Conservation (phyloP, 164 flowering plant genomes). For the Sedum album region DNA sequence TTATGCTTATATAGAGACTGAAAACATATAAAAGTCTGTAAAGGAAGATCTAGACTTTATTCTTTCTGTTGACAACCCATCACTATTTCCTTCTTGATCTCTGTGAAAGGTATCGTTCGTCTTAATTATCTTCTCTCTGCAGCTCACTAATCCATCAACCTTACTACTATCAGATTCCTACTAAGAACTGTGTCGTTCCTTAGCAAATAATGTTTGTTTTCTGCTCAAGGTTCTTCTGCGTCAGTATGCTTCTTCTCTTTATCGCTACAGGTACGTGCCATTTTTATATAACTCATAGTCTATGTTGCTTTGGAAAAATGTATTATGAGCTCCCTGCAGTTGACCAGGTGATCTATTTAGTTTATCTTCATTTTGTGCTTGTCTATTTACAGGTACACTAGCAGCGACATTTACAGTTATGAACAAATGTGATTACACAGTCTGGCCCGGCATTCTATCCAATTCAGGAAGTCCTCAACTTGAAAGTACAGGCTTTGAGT, state of each 20-base stretch:
- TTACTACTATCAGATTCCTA: background rate
- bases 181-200: background rate
- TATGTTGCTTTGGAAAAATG: no score
- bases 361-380: background rate
- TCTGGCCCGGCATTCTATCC: conserved; percentile 43
- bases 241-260: background rate
- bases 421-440: conserved; percentile 34
- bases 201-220: background rate
- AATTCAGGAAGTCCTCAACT: conserved; percentile 29
- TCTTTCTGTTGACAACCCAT: background rate
- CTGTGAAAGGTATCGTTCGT: background rate
- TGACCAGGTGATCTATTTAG: background rate
- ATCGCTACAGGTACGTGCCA: background rate
- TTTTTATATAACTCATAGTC: background rate
- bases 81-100: background rate
- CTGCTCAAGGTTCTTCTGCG: background rate
- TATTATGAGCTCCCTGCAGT: background rate
- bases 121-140: background rate
- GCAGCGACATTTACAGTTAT: conserved; percentile 31
- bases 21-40: background rate
- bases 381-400: conserved; percentile 13
- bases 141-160: background rate
- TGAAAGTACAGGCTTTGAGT: conserved; percentile 38
- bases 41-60: background rate
- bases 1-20: background rate